Evolutionary conservation across 2,329 filamentous ascomycete genomes (phyloP), one percentile per base, ranked within the genome.

Genomic region (Epicoccum nigrum): DNA sequence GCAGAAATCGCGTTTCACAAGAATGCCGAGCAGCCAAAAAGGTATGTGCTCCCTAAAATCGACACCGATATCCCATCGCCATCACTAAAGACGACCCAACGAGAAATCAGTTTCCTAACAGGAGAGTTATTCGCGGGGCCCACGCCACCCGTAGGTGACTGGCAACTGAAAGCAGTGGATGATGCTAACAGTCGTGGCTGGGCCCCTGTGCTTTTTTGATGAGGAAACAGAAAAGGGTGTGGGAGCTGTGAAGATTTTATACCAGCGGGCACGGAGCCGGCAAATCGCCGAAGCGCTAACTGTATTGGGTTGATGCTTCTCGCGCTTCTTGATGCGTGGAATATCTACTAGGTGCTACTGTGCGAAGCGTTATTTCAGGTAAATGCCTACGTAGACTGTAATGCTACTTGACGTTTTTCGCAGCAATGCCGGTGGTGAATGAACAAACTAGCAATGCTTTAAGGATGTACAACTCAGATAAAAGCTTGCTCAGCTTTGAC

Each of bases 41-140:
- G 72, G 74, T 75, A 80, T 84, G 82, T 85, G 76, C 85, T 85
- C 85, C 83, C 49, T 56, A 79, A 86, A 72, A 82, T 86, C 84
- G 85, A 86, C 86, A 87, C 86, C 83, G 79, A 76, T 76, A 77
- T 76, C 83, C 79, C 84, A 85, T 86, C 83, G 85, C 84, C 83
- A 81, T 86, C 85, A 86, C 69, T 81, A 58, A 85, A 88, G 84
- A 85, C 77, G 82, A 87, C 83, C 76, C 83, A 66, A 82, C 83
- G 84, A 81, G 79, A 79, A 78, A 76, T 77, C 80, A 84, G 86
- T 84, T 88, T 88, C 85, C 86, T 88, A 86, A 66, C 63, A 74
- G 75, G 75, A 75, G 70, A 71, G 55, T 84, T 77, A 54, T 73
- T 88, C 85, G 87, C 77, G 83, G 83, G 83, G 84, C 77, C 83